phyloP scores from a whole-genome alignment of 2,329 filamentous ascomycete genomes.

The Diplodia sapinea region DNA sequence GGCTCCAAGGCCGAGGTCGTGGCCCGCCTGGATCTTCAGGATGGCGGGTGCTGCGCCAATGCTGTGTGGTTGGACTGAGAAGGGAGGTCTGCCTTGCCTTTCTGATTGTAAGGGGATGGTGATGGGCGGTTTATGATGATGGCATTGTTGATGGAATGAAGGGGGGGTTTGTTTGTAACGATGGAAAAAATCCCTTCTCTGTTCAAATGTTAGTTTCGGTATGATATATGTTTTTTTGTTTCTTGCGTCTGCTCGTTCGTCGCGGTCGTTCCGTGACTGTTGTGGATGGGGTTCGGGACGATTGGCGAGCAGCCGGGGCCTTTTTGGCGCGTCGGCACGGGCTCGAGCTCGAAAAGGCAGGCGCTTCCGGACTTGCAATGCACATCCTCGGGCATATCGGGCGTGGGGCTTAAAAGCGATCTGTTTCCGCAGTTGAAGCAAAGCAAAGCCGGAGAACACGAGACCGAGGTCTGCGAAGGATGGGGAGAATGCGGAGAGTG shows the following conservation, averaged over 20 bases:
- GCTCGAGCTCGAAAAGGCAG: neutral
- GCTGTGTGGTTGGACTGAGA: conserved; percentile 25
- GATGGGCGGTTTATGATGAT: neutral
- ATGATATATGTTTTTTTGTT: neutral
- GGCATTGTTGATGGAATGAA: neutral
- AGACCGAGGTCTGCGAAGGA: neutral
- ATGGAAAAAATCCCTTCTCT: too few species aligned
- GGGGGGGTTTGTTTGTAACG: too few species aligned
- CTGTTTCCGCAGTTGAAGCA: neutral
- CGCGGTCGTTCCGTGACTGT: too few species aligned
- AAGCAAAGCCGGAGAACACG: too few species aligned
- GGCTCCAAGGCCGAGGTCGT: conserved; percentile 28
- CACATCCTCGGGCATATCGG: neutral
- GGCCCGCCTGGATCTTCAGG: conserved; percentile 33
- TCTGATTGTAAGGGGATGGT: too few species aligned
- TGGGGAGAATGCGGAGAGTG: conserved; percentile 5
- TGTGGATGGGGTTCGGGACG: too few species aligned
- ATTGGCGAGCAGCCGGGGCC: too few species aligned
- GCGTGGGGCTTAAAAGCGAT: neutral
- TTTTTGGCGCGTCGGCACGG: neutral
- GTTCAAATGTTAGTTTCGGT: too few species aligned
- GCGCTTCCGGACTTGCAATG: neutral
- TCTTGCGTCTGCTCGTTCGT: too few species aligned
- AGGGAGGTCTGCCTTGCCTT: too few species aligned
- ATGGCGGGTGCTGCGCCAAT: conserved; percentile 29